phyloP scores from a whole-genome alignment of 192 early-diverging fungal species.

The Dissophora ornata region DNA sequence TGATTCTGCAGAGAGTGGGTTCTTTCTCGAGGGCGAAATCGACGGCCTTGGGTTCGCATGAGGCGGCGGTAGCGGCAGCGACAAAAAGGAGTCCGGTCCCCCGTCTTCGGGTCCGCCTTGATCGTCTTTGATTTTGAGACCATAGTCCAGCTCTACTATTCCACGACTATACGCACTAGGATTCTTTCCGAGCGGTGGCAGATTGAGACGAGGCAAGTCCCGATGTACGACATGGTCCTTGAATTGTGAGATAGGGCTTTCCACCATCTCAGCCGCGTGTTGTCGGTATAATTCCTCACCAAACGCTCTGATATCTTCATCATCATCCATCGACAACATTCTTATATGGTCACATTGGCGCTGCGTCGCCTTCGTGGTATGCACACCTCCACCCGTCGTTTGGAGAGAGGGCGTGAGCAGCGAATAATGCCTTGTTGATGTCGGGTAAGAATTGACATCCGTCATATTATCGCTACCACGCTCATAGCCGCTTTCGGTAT shows the following conservation, averaged over 20 bases:
- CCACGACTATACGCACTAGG: too few species aligned
- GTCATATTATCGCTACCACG: neutral
- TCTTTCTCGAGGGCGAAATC: constrained; percentile 12
- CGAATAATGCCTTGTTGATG: too few species aligned
- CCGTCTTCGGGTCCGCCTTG: too few species aligned
- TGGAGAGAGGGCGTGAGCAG: too few species aligned
- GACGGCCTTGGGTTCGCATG: neutral
- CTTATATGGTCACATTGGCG: too few species aligned
- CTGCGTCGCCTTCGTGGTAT: too few species aligned
- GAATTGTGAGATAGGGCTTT: neutral
- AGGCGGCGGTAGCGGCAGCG: neutral
- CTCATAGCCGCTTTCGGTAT: neutral
- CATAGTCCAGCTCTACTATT: too few species aligned
- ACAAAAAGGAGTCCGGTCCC: neutral
- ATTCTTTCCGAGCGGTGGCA: neutral
- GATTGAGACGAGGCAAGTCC: neutral
- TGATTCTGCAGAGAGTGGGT: constrained; percentile 27
- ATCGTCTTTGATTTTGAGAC: too few species aligned
- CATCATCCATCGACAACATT: neutral
- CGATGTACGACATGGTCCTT: neutral
- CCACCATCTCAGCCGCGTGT: neutral
- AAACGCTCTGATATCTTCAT: neutral
- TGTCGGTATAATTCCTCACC: too few species aligned
- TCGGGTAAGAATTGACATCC: too few species aligned
- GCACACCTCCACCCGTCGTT: too few species aligned